Base-by-base conservation (phyloP, 148 eudicot genomes). In the Agrostemma githago region DNA sequence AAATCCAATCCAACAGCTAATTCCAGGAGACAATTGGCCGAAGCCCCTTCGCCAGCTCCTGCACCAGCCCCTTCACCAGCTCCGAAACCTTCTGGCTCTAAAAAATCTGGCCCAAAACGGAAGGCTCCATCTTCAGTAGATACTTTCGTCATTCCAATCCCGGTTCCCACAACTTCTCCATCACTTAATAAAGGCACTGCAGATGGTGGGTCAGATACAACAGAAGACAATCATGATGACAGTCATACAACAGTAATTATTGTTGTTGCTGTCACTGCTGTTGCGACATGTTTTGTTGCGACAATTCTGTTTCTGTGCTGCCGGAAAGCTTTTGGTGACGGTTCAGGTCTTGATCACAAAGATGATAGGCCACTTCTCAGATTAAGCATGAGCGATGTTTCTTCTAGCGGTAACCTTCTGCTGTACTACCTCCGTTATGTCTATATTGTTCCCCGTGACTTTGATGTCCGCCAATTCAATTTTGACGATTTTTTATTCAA, bases 361-460 rank as follows among this genome's bases (percentile, higher is more conserved):
- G 96, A 96, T 70, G 91, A 89, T 78, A 83, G 87, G 51, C 97
- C 96, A 75, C 94, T 92, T 82, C 91, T 96, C 72, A 86, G 96
- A 82, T 56, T 90, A 81, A 92, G 96, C 85, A 71, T 84, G 78
- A 88, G 90, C 70, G 93, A 92, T 75, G 77, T 77, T 70, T 86
- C 91, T 70, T 59, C 68, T 60, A 85, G 83, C 86, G 82, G 81
- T 73, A 74, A 8, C 9, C 16, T 48, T 62, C 19, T 2, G 19
- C 21, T 63, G 65, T 2, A 43, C 56, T 51, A 51, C 56, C 56
- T 11, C 56, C 56, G 14, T 51, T 15, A 12, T 15, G 56, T 51
- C 56, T 6, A 51, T 51, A 51, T 51, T 10, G 56, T 51, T 15
- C 16, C 53, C 56, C 4, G 3, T 10, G 56, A 51, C 56, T 15